Evolutionary conservation across 768 basidiomycete genomes (phyloP), one percentile per base, ranked within the genome.

Genomic region (Leccinum subtestaceum): DNA sequence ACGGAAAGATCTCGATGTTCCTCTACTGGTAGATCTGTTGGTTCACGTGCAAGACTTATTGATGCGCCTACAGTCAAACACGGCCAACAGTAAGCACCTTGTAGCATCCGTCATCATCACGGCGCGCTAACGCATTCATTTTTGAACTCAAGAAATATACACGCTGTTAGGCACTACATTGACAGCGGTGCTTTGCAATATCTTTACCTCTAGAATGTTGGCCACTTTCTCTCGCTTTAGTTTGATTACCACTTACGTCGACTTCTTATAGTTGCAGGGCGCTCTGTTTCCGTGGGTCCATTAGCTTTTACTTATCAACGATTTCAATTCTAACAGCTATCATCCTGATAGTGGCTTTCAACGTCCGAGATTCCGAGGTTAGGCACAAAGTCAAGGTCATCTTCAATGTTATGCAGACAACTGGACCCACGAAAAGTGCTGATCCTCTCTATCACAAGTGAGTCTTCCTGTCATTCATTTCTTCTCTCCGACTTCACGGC

Each of bases 151-250:
- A 31, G 31, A 3, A 5, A 15, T n/a, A 15, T 61, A 61, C 49
- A 61, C 19, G 25, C 23, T 70, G 5, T 56, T 52, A 25, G 48
- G 56, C 23, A 36, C 53, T 9, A 61, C 11, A 13, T 21, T 70
- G 3, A 70, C 66, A 1, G 56, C 56, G 21, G 62, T 55, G 10
- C 54, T 71, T 1, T 73, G 76, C 38, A 68, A 69, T 25, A 66
- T 79, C 0, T 84, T 81, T 61, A 75, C 78, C 7, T 71, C 77
- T 21, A 75, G 83, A 47, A 69, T 84, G 83, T 84, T 61, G 61
- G 82, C 73, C 7, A 19, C 2, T 7, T n/a, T 47, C 21, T 49
- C 25, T 57, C 31, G 3, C 51, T 61, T 48, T 25, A 12, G 19
- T 48, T 17, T 45, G 34, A 27, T 17, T 21, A 31, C 25, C 7